phyloP scores from a whole-genome alignment of 1,284 basidiomycete species.

The Sporisorium reilianum region DNA sequence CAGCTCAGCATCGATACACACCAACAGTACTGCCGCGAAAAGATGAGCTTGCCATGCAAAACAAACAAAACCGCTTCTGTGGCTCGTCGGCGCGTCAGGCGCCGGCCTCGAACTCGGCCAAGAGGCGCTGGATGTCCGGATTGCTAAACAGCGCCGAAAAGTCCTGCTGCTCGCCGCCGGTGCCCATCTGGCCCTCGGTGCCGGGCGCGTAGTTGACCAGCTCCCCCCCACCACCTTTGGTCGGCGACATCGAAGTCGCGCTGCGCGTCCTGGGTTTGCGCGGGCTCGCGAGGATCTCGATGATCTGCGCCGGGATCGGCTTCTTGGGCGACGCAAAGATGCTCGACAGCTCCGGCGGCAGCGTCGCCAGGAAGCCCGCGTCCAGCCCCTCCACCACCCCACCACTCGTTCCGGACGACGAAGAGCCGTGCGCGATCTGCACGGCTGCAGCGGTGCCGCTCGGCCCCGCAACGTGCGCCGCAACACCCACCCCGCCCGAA shows the following conservation, averaged over 20 bases:
- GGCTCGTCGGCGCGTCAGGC: too few relatives aligned
- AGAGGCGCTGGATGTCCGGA: constrained; percentile 46
- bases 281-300: constrained; percentile 36
- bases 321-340: constrained; percentile 39
- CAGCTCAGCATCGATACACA: background rate
- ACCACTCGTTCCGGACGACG: background rate
- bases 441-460: constrained; percentile 18
- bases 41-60: constrained; percentile 1
- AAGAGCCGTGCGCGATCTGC: constrained; percentile 5
- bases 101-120: constrained; percentile 34
- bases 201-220: constrained; percentile 7
- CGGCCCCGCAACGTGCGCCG: constrained; percentile 50
- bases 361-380: constrained; percentile 19
- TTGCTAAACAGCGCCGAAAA: constrained; percentile 38
- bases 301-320: constrained; percentile 27
- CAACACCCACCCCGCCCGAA: constrained; percentile 52
- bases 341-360: constrained; percentile 30
- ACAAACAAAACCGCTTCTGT: too few relatives aligned
- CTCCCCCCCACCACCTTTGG: constrained; percentile 5
- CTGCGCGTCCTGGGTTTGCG: background rate
- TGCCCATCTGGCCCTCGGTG: constrained; percentile 2
- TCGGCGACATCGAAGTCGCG: background rate
- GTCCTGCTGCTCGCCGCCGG: constrained; percentile 12
- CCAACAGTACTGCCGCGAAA: too few relatives aligned
- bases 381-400: constrained; percentile 8